Evolutionary conservation across 306 rosid species (phyloP).

Genomic region (Cucurbita pepo): DNA sequence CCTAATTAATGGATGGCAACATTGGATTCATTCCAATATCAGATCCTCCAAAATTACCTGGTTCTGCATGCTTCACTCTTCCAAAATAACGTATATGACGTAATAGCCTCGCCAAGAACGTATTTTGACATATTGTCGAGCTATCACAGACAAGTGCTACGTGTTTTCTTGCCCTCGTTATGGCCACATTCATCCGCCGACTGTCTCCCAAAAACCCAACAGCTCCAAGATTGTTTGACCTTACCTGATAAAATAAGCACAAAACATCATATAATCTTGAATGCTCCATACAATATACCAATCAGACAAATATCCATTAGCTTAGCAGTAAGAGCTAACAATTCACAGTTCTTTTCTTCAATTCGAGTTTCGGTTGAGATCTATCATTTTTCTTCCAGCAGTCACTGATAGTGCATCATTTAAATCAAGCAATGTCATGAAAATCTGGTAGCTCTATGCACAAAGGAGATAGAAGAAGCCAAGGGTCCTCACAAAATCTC

Average conservation of each 20-base stretch:
- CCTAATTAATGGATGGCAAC: conserved; percentile 48
- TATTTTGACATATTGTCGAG: conserved; percentile 73
- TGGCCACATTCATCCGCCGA: conserved; percentile 73
- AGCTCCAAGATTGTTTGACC: conserved; percentile 70
- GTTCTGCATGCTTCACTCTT: conserved; percentile 60
- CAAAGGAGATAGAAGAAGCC: background rate
- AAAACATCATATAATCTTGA: background rate
- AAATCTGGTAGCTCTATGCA: background rate
- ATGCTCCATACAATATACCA: background rate
- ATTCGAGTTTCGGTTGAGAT: background rate
- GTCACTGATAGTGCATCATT: background rate
- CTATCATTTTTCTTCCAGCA: background rate
- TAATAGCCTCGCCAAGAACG: conserved; percentile 70
- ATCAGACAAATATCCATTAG: background rate
- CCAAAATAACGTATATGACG: conserved; percentile 69
- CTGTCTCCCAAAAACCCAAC: conserved; percentile 84
- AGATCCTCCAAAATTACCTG: conserved; percentile 50
- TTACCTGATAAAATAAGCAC: conserved; percentile 30
- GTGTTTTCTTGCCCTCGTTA: conserved; percentile 75
- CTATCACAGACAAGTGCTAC: conserved; percentile 66
- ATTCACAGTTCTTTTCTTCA: background rate
- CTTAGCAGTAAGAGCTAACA: background rate
- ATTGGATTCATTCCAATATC: conserved; percentile 67
- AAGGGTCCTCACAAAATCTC: background rate
- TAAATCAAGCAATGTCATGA: background rate